Conservation (phyloP, 2,329 filamentous ascomycete species). For the Penicillium sp. region DNA sequence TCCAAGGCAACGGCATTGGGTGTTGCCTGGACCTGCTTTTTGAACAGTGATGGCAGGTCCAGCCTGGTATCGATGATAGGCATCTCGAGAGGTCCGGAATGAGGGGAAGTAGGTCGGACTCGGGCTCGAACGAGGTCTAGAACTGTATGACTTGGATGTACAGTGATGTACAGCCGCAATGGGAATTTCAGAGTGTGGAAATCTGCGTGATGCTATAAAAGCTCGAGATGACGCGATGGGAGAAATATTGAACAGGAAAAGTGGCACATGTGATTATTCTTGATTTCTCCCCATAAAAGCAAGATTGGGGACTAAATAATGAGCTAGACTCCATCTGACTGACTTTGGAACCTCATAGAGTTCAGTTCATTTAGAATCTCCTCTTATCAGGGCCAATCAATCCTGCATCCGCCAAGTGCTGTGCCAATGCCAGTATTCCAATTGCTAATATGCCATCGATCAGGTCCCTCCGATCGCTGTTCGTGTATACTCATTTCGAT, state of each 20-base stretch:
- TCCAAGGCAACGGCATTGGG: conserved; percentile 67
- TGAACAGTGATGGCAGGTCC: conserved; percentile 68
- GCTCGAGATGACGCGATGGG: background rate
- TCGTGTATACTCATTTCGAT: background rate
- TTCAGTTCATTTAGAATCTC: background rate
- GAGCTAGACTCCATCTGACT: background rate
- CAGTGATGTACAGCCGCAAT: background rate
- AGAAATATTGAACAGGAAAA: background rate
- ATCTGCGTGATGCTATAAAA: background rate
- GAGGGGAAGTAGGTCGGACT: background rate
- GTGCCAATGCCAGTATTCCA: too few species aligned
- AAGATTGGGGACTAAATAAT: background rate
- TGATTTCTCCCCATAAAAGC: background rate
- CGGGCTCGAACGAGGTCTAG: background rate
- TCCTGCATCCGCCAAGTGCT: background rate
- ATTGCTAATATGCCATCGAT: too few species aligned
- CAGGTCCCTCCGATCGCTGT: background rate
- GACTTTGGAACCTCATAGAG: background rate
- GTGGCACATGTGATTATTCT: background rate
- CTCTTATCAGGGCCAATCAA: background rate
- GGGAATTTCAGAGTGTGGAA: background rate
- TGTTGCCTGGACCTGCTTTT: conserved; percentile 61
- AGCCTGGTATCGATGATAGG: conserved; percentile 64
- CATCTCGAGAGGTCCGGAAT: conserved; percentile 43
- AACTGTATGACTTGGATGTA: background rate